Evolutionary conservation across 2,329 filamentous ascomycete genomes (phyloP), one percentile per base, ranked within the genome.

Genomic region (Endoconidiophora laricicola): DNA sequence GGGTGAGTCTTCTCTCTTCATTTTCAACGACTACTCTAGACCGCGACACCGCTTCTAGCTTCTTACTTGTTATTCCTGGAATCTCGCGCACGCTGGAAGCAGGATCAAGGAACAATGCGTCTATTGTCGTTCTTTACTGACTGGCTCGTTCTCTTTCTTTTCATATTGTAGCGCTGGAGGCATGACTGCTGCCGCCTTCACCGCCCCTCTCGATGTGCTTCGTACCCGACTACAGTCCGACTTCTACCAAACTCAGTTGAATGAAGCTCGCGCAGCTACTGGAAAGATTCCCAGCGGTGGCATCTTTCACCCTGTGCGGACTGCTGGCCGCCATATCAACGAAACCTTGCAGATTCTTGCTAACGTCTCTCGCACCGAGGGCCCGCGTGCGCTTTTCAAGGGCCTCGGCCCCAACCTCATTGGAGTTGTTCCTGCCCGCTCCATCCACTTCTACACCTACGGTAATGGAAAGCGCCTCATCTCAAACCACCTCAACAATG

Each of bases 361-460:
- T 55, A 78, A 83, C 23, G 87, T 96, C 5, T 83, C 90, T 57
- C 77, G 78, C 46, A 69, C 78, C 18, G 90, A 95, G 63, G 90
- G 90, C 20, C 82, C 81, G 69, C 78, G 86, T 47, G 88, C 86
- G 9, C 72, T 96, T 3, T 96, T 95, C 72, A 94, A 94, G 63
- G 90, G 90, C 20, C 73, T 96, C 3, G 88, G 87, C 0, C 88
- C 90, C 1, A 95, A 94, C 63, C 71, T 95, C 6, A 73, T 91
- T 6, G 88, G 90, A 51, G 87, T 94, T 2, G 83, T 95, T 6
- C 88, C 88, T 1, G 88, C 88, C 16, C 74, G 87, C 54, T 81
- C 83, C 48, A 95, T 95, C 66, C 94, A 93, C 64, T 96, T 96
- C 64, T 94, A 81, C 67, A 80, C 86, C 12, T 94, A 95, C 62